phyloP scores from a whole-genome alignment of 169 alveolate genomes.

The Condylostoma magnum region DNA sequence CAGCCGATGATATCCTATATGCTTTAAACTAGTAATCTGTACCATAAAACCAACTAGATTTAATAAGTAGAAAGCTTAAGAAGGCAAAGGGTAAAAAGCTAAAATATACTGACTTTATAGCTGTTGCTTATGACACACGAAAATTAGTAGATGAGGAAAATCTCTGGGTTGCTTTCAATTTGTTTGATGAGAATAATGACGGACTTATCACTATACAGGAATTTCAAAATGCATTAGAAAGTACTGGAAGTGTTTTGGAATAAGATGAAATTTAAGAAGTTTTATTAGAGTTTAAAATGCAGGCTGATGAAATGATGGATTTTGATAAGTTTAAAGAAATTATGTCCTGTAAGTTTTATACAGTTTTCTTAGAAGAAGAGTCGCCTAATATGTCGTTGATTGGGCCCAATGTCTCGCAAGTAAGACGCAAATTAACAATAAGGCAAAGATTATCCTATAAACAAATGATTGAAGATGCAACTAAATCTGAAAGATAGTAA shows the following conservation, averaged over 20 bases:
- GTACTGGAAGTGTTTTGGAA: neutral
- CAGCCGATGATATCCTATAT: neutral
- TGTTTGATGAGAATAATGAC: constrained; percentile 10
- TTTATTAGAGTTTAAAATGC: neutral
- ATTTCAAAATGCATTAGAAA: neutral
- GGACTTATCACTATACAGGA: neutral
- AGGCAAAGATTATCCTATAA: too few species aligned
- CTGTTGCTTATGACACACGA: neutral
- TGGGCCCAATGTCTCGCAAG: too few species aligned
- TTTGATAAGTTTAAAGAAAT: constrained; percentile 8
- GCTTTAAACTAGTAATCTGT: neutral
- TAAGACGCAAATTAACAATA: too few species aligned
- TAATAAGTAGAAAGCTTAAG: neutral
- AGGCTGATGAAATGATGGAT: neutral
- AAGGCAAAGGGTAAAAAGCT: neutral
- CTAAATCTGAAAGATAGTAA: too few species aligned
- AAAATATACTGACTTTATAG: neutral
- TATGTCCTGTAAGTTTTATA: neutral
- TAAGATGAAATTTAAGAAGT: neutral
- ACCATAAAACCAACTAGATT: neutral
- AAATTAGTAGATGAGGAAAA: constrained; percentile 3
- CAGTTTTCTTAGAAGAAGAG: neutral
- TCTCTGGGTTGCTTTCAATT: neutral
- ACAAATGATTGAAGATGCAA: too few species aligned
- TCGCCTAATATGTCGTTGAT: too few species aligned